These are phyloP conservation scores for Elaeagnus macrophylla DNA, from an alignment of 306 rosid genomes.

Conservation along the genomic window DNA sequence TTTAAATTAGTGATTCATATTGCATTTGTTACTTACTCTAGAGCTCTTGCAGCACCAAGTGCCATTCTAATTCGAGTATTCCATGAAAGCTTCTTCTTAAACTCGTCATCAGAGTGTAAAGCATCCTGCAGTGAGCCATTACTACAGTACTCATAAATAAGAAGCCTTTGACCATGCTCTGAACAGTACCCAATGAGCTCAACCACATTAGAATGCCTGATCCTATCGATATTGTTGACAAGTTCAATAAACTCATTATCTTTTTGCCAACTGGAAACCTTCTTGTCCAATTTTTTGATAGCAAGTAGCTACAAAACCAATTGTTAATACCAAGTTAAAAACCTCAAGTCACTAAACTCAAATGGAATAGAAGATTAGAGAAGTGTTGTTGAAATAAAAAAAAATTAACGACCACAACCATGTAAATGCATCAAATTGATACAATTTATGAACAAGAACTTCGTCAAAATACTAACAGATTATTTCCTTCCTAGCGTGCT, in stretches of 20 bases:
- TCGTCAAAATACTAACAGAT: too few species aligned
- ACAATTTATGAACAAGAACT: too few species aligned
- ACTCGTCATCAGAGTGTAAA: slow-evolving; percentile 67
- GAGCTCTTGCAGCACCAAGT: slow-evolving; percentile 93
- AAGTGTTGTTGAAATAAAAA: background rate
- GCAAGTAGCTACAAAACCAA: slow-evolving; percentile 68
- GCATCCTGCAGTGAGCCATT: slow-evolving; percentile 73
- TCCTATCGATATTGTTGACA: slow-evolving; percentile 62
- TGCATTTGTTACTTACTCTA: slow-evolving; percentile 61
- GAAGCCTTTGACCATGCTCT: slow-evolving; percentile 96
- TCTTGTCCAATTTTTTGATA: slow-evolving; percentile 75
- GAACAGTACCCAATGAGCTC: slow-evolving; percentile 87
- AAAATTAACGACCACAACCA: too few species aligned
- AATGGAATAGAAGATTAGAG: slow-evolving; percentile 10
- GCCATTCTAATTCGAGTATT: slow-evolving; percentile 81
- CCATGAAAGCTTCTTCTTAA: slow-evolving; percentile 60
- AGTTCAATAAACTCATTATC: slow-evolving; percentile 79
- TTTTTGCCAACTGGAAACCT: slow-evolving; percentile 52
- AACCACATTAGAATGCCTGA: slow-evolving; percentile 74
- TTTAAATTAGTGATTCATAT: background rate
- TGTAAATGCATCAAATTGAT: too few species aligned
- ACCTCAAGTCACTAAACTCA: slow-evolving; percentile 15
- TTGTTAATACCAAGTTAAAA: slow-evolving; percentile 18
- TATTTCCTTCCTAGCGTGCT: too few species aligned
- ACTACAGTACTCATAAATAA: slow-evolving; percentile 77